Evolutionary conservation across 2,329 filamentous ascomycete species (phyloP).

Genomic region (Neofusicoccum sp.): DNA sequence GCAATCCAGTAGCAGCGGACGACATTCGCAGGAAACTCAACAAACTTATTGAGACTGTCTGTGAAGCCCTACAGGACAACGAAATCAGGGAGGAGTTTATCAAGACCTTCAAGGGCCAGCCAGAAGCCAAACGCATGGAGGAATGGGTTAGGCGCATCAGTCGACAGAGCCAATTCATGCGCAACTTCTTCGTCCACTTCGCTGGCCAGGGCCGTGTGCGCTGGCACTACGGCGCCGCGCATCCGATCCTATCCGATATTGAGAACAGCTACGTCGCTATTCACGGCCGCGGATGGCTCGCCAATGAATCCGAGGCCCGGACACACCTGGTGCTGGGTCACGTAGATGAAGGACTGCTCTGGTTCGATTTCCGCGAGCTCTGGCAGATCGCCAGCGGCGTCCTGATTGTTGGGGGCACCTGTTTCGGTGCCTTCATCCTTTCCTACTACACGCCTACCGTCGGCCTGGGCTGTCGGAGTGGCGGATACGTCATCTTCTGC

Average conservation of each 20-base stretch:
- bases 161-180: conserved; percentile 24
- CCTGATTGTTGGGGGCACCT: conserved; percentile 37
- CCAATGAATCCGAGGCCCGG: conserved; percentile 32
- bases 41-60: conserved; percentile 38
- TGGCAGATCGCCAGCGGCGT: conserved; percentile 42
- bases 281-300: conserved; percentile 41
- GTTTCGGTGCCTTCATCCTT: conserved; percentile 41
- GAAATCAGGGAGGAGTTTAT: conserved; percentile 30
- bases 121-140: conserved; percentile 26
- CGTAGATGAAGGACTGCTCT: conserved; percentile 36
- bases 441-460: conserved; percentile 48
- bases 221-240: conserved; percentile 43
- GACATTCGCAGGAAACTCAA: conserved; percentile 41
- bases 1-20: conserved; percentile 45
- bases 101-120: conserved; percentile 26
- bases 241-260: conserved; percentile 44
- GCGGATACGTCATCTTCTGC: conserved; percentile 46
- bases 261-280: conserved; percentile 41
- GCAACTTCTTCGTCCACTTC: conserved; percentile 41
- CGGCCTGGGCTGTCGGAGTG: conserved; percentile 42
- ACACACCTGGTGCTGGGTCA: conserved; percentile 36
- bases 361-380: conserved; percentile 45
- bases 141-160: conserved; percentile 28
- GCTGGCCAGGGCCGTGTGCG: conserved; percentile 34
- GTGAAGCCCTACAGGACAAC: conserved; percentile 31